Percentiles rank a stretch among this genome's conserved stretches.
Evolutionary conservation across 2,329 filamentous ascomycete species (phyloP).

Genomic region (Chaetomiaceae sp.): DNA sequence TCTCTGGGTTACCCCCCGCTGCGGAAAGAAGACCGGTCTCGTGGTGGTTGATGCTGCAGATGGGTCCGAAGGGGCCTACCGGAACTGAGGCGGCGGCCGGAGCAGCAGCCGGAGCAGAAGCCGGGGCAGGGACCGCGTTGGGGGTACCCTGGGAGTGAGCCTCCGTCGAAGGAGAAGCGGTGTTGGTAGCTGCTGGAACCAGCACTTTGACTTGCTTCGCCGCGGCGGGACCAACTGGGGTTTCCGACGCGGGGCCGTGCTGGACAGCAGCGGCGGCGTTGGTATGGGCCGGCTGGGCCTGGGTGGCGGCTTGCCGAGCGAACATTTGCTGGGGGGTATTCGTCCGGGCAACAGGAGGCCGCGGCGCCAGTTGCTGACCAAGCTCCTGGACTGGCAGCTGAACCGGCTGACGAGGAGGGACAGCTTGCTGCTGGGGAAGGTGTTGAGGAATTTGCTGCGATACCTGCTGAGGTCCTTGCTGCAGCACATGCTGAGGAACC

Average conservation of each 20-base stretch:
- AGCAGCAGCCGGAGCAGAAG: no score
- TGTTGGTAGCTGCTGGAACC: neutral
- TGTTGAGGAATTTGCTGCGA: conserved; percentile 10
- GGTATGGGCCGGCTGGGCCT: conserved; percentile 9
- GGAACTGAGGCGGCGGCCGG: no score
- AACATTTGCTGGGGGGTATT: neutral
- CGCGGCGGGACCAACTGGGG: conserved; percentile 5
- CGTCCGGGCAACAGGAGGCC: neutral
- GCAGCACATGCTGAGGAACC: neutral
- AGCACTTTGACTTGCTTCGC: conserved; percentile 22
- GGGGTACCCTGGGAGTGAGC: neutral
- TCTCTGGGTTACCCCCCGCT: conserved; percentile 1
- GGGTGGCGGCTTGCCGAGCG: conserved; percentile 1
- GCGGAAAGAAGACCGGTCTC: conserved; percentile 13
- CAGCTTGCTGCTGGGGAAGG: neutral
- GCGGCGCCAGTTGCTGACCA: neutral
- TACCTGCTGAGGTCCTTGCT: conserved; percentile 6
- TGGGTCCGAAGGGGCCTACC: no score
- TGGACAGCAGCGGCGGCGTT: conserved; percentile 12
- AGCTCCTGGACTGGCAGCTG: conserved; percentile 5
- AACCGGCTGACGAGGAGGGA: conserved; percentile 1
- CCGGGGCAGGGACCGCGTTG: neutral
- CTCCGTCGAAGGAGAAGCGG: neutral
- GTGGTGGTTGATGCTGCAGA: conserved; percentile 13
- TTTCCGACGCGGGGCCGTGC: conserved; percentile 12